Evolutionary conservation across 75 land plant species (phyloP), one percentile per base, ranked within the genome.

Genomic region (Cryptomeria japonica): DNA sequence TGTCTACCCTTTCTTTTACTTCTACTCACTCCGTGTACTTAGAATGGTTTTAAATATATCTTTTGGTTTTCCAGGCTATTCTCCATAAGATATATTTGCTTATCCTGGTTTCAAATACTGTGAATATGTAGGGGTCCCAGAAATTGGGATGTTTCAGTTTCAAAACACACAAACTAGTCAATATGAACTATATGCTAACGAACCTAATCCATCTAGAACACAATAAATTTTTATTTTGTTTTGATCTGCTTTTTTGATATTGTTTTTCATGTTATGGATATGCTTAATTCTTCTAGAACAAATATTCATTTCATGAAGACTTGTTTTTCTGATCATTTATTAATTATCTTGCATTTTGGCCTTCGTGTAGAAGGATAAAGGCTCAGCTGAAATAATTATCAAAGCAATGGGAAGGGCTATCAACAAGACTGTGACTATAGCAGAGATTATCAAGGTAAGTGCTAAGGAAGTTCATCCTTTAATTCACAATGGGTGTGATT

Each of bases 321-420:
- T 22, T 32, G 37, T 73, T 32, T 75, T 34, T 31, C 16, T 75
- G 37, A 75, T 75, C 37, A 7, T 75, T 75, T 34, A n/a, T n/a
- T n/a, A n/a, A n/a, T n/a, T n/a, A 75, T 75, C 38, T 75, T 75
- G 37, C 77, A 75, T 75, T 25, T 32, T 75, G 13, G 13, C 77
- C 37, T 25, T 82, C 55, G 49, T 72, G 16, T 38, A 56, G 13
- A 83, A 96, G 97, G 98, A 95, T 73, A 96, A 94, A 86, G 95
- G 93, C 11, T 92, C 98, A 49, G 77, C 92, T 90, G 97, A 96
- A 87, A 95, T 96, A 83, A 94, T 96, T 14, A 89, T 95, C 86
- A 96, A 96, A 92, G 98, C 98, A 28, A 96, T 96, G 98, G 98
- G 98, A 87, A 92, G 98, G 64, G 98, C 98, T 77, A 96, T 96